Evolutionary conservation across 129 eudicot genomes (phyloP).

Genomic region (Oenanthe sinensis): DNA sequence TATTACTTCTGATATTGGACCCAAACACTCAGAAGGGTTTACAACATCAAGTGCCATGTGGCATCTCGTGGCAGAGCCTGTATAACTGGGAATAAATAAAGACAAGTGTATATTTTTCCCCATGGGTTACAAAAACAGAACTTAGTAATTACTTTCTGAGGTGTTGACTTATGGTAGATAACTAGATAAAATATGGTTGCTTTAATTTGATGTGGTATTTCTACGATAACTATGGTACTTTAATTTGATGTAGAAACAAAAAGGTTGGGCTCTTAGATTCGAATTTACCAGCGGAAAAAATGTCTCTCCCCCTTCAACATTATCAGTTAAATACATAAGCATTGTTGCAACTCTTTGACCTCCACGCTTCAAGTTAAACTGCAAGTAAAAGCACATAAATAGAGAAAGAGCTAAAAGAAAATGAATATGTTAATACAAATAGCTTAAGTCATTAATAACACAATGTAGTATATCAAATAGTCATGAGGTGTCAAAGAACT

Average conservation of each 20-base stretch:
- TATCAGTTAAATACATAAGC: slow-evolving; percentile 93
- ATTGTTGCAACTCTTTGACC: slow-evolving; percentile 96
- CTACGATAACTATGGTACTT: background rate
- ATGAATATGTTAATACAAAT: background rate
- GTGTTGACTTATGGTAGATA: too few relatives aligned
- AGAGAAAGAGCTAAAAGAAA: background rate
- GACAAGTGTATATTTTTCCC: too few relatives aligned
- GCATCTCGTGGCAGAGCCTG: too few relatives aligned
- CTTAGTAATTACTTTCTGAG: too few relatives aligned
- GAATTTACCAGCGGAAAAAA: slow-evolving; percentile 69
- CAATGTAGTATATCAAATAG: background rate
- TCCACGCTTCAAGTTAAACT: slow-evolving; percentile 84
- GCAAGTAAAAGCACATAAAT: slow-evolving; percentile 19
- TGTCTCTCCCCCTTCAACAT: slow-evolving; percentile 94
- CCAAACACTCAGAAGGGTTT: too few relatives aligned
- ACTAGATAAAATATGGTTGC: too few relatives aligned
- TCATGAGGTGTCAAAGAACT: slow-evolving; percentile 14
- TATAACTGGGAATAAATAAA: too few relatives aligned
- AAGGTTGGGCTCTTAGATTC: background rate
- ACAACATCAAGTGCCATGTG: too few relatives aligned
- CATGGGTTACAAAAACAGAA: too few relatives aligned
- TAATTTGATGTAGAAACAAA: background rate
- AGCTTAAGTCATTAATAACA: background rate
- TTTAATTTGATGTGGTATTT: too few relatives aligned
- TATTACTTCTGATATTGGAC: too few relatives aligned